phyloP scores from a whole-genome alignment of 2,329 filamentous ascomycete species.

The Colletotrichum kahawae region DNA sequence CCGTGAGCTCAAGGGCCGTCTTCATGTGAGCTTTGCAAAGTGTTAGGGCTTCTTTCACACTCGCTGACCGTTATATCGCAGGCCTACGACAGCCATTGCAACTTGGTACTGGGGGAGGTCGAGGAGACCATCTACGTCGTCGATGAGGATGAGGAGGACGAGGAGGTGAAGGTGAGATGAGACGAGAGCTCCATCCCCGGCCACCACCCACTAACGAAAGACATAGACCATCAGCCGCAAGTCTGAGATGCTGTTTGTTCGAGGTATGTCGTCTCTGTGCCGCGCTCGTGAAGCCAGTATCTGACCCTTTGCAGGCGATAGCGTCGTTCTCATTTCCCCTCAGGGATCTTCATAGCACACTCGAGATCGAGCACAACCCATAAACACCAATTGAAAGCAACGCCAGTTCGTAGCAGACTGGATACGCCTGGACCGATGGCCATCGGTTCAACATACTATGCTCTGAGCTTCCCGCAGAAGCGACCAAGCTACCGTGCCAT shows the following conservation, averaged over 20 bases:
- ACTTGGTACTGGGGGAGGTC: conserved; percentile 92
- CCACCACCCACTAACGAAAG: not conserved
- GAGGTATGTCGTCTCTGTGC: conserved; percentile 66
- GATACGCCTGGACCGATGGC: not conserved
- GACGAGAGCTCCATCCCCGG: not conserved
- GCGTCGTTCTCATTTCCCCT: conserved; percentile 74
- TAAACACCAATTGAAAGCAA: not conserved
- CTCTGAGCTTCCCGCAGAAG: not conserved
- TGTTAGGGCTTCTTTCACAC: conserved; percentile 11
- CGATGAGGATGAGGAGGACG: conserved; percentile 84
- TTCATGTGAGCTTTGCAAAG: conserved; percentile 73
- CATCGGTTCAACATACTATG: not conserved
- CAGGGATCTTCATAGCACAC: conserved; percentile 48
- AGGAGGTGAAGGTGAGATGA: conserved; percentile 71
- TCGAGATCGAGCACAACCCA: not conserved
- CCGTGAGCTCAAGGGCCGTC: conserved; percentile 89
- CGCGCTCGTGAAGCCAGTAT: not conserved
- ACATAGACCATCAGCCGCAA: conserved; percentile 89
- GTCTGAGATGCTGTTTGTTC: conserved; percentile 97
- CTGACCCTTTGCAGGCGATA: conserved; percentile 61
- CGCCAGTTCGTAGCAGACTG: not conserved
- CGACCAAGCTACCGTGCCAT: not conserved
- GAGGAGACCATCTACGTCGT: conserved; percentile 96
- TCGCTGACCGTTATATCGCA: conserved; percentile 39
- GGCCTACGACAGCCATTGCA: conserved; percentile 99